Evolutionary conservation across 441 rosid species (phyloP).

Genomic region (Capsella rubella): DNA sequence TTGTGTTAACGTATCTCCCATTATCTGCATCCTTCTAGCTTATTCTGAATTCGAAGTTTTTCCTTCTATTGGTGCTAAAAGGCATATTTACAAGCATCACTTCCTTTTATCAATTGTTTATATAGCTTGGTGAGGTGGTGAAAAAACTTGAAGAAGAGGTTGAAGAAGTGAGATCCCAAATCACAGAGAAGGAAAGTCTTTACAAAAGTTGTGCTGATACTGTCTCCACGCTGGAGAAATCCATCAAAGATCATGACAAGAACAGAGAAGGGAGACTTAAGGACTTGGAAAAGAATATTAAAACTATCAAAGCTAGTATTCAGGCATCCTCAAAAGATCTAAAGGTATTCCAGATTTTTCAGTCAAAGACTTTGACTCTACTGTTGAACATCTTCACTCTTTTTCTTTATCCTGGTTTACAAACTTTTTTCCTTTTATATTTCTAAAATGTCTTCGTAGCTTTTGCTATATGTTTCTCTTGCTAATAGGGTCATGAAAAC

Average conservation of each 20-base stretch:
- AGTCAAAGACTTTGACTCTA: neutral
- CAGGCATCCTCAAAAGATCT: conserved; percentile 84
- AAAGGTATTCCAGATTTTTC: conserved; percentile 60
- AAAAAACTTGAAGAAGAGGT: conserved; percentile 87
- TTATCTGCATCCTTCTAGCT: conserved; percentile 27
- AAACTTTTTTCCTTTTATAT: conserved; percentile 4
- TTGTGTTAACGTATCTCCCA: conserved; percentile 1
- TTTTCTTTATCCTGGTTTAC: conserved; percentile 19
- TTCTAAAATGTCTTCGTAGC: conserved; percentile 18
- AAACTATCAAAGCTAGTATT: conserved; percentile 75
- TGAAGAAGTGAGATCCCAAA: conserved; percentile 68
- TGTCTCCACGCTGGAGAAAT: conserved; percentile 74
- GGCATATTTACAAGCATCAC: neutral
- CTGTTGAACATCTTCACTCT: conserved; percentile 10
- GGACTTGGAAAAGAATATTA: conserved; percentile 74
- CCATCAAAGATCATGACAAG: conserved; percentile 83
- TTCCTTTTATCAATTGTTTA: conserved; percentile 18
- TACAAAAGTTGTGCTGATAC: conserved; percentile 59
- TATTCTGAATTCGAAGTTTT: conserved; percentile 22
- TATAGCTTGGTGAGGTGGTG: conserved; percentile 83
- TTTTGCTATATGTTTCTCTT: conserved; percentile 33
- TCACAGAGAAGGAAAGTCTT: conserved; percentile 68
- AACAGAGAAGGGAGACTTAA: conserved; percentile 87
- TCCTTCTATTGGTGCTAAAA: conserved; percentile 12
- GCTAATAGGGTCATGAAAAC: conserved; percentile 71